phyloP scores from a whole-genome alignment of 179 eudicot genomes.

The Silene coronaria region DNA sequence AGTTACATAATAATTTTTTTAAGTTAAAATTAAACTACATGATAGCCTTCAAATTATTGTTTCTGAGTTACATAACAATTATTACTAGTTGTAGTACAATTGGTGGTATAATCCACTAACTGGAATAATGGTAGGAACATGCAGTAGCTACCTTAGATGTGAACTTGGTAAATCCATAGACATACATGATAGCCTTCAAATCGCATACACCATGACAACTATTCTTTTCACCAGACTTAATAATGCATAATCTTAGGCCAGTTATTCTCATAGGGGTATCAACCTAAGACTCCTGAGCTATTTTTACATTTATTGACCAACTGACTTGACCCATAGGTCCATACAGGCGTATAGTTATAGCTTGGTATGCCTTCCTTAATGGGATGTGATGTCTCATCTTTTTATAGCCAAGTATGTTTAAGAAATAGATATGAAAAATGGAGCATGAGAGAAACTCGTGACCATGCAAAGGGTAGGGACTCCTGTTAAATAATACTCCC shows the following conservation, averaged over 20 bases:
- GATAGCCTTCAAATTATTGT: too few relatives aligned
- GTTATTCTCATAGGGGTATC: too few relatives aligned
- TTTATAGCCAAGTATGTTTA: not conserved
- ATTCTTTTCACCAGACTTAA: not conserved
- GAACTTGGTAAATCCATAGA: not conserved
- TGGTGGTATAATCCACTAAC: too few relatives aligned
- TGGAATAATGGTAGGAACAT: not conserved
- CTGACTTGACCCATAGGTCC: not conserved
- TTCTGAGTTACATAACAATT: too few relatives aligned
- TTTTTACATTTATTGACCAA: too few relatives aligned
- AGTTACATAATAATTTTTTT: too few relatives aligned
- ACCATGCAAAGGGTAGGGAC: not conserved
- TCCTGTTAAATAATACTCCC: not conserved
- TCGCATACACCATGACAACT: not conserved
- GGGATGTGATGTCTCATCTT: not conserved
- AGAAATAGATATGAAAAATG: not conserved
- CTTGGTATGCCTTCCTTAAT: not conserved
- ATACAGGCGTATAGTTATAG: not conserved
- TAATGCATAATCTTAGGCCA: too few relatives aligned
- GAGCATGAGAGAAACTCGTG: not conserved
- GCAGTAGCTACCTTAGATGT: not conserved
- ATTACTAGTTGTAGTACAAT: too few relatives aligned
- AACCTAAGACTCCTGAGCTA: too few relatives aligned
- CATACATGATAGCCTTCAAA: not conserved
- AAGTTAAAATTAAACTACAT: too few relatives aligned